Evolutionary conservation across 257 asterid species (phyloP).

Genomic region (Solanum paucissectum): DNA sequence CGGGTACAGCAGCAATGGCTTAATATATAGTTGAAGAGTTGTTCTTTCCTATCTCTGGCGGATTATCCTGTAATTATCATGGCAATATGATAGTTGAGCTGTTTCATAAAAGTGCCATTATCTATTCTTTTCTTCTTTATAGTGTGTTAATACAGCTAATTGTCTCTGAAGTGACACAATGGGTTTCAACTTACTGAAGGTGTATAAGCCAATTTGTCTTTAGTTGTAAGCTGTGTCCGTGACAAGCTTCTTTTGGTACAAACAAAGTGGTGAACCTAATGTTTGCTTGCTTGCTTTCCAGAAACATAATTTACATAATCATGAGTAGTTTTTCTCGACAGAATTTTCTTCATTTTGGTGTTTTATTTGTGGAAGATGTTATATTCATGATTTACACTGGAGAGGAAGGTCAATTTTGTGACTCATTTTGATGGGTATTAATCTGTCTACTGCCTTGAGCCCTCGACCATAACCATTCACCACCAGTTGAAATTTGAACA

Average conservation of each 20-base stretch:
- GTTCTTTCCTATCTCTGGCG: neutral
- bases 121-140: neutral
- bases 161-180: neutral
- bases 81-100: neutral
- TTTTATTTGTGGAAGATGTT: neutral
- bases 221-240: neutral
- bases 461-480: neutral
- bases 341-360: neutral
- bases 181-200: neutral
- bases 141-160: neutral
- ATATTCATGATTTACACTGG: neutral
- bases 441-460: neutral
- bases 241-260: neutral
- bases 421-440: neutral
- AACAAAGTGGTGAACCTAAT: neutral
- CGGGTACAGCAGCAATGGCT: neutral
- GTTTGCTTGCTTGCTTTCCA: neutral
- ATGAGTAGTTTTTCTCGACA: neutral
- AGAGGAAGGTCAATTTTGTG: neutral
- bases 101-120: neutral
- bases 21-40: neutral
- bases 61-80: neutral
- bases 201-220: neutral
- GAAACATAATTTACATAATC: neutral
- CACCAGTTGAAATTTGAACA: neutral